Evolutionary conservation across 2,329 filamentous ascomycete genomes (phyloP).

Genomic region (Ophiostoma fasciatum): DNA sequence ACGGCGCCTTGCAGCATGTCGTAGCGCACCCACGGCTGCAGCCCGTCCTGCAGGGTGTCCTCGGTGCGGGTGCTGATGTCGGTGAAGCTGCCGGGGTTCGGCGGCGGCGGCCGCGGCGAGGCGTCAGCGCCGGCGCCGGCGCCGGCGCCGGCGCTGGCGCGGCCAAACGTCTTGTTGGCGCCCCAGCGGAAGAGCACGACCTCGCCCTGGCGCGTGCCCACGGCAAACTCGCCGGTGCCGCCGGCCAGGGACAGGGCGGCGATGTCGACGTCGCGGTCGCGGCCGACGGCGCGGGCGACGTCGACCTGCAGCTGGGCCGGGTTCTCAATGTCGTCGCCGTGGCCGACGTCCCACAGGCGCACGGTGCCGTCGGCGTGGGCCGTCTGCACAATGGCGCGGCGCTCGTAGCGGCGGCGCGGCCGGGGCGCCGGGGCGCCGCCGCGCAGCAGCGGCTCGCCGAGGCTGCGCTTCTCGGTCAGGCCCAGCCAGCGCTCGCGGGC

Average conservation of each 20-base stretch:
- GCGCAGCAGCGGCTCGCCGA: constrained; percentile 62
- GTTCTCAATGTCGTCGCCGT: constrained; percentile 90
- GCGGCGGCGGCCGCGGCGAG: constrained; percentile 22
- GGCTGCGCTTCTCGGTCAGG: constrained; percentile 69
- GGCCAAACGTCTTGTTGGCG: constrained; percentile 57
- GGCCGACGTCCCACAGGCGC: constrained; percentile 84
- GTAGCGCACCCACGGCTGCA: constrained; percentile 62
- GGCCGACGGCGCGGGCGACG: constrained; percentile 64
- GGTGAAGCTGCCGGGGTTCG: constrained; percentile 55
- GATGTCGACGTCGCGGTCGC: constrained; percentile 64
- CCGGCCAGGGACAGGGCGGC: constrained; percentile 66
- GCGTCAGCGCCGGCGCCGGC: constrained; percentile 4
- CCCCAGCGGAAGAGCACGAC: constrained; percentile 79
- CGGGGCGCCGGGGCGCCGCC: constrained; percentile 63
- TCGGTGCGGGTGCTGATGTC: constrained; percentile 63
- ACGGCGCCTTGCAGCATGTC: constrained; percentile 73
- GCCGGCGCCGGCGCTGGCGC: constrained; percentile 27
- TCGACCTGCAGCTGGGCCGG: constrained; percentile 69
- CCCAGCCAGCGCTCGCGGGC: constrained; percentile 76
- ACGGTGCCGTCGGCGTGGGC: constrained; percentile 84
- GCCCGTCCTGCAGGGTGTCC: constrained; percentile 49
- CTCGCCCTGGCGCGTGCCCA: constrained; percentile 72
- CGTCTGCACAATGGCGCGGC: constrained; percentile 70
- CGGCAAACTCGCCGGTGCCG: constrained; percentile 71
- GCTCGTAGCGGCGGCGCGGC: constrained; percentile 62